Base-by-base conservation (phyloP, 2,329 filamentous ascomycete genomes). In the Aaosphaeria arxii region DNA sequence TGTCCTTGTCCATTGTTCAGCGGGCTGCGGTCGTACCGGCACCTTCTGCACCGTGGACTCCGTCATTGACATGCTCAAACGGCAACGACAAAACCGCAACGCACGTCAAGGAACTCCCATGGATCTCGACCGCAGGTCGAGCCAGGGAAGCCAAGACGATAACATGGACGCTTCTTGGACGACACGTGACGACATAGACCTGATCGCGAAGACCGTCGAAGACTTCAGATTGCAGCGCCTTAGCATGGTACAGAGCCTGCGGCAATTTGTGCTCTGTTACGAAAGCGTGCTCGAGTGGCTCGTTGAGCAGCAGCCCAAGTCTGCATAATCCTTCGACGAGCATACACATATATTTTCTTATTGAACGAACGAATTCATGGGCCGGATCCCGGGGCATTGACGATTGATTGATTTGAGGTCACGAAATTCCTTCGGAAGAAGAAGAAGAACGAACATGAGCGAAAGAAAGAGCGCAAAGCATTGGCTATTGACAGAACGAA, bases 1-100 rank as follows among this genome's bases (percentile, higher is more conserved):
- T 6, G 84, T 96, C 58, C 70, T 99, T 24, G 92, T 99, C 0
- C 94, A 99, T 68, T 99, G 94, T 73, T 95, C 90, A 46, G 94
- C 94, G 4, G 94, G 94, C 0, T 99, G 94, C 71, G 94, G 94
- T 1, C 87, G 94, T 11, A 99, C 94, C 0, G 94, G 94, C 4
- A 92, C 94, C 0, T 99, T 97, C 65, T 97, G 94, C 69, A 95
- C 94, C 0, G 91, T 97, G 11, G 94, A 97, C 67, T 92, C 87
- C 36, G 94, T 97, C 6, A 86, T 97, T 48, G 91, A 96, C 70
- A 95, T 96, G 88, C 75, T 99, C 51, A 96, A 96, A 74, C 84
- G 89, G n/a, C 91, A 96, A 70, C 81, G 76, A 17, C 67, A 70
- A 50, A 72, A 71, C 30, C 59, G 58, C 4, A 66, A 63, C 6